A percentile compares a stretch with the other conserved stretches of the same genome.
Evolutionary conservation across 23 red algal species (phyloP).

Genomic region (Gracilaria gracilis): DNA sequence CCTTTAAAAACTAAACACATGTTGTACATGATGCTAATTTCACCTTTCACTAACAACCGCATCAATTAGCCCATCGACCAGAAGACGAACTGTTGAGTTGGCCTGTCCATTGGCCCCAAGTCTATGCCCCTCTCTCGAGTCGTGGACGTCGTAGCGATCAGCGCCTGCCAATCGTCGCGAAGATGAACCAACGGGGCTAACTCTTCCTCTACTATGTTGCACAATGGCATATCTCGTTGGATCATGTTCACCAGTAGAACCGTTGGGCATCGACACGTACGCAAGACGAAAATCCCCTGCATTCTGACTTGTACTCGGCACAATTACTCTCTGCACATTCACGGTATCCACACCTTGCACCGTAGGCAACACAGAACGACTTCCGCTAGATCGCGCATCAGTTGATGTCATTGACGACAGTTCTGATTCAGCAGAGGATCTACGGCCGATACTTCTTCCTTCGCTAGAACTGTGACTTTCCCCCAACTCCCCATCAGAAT

Average conservation of each 20-base stretch:
- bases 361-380: neutral
- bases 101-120: slow-evolving; percentile 25
- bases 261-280: slow-evolving; percentile 17
- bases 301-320: neutral
- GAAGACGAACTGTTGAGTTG: slow-evolving; percentile 46
- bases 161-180: neutral
- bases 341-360: neutral
- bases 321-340: neutral
- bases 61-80: slow-evolving; percentile 58
- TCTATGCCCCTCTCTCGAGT: neutral
- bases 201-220: slow-evolving; percentile 9
- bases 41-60: slow-evolving; percentile 44
- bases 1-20: slow-evolving; percentile 66
- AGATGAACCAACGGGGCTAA: slow-evolving; percentile 5
- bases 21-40: slow-evolving; percentile 53
- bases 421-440: slow-evolving; percentile 7
- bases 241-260: slow-evolving; percentile 20
- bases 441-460: neutral
- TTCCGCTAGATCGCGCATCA: neutral
- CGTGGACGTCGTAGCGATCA: neutral
- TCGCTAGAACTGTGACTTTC: neutral
- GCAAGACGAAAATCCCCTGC: slow-evolving; percentile 19
- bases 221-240: neutral
- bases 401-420: neutral
- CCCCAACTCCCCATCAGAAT: slow-evolving; percentile 5